Base-by-base conservation (phyloP, 805 yeast species). In the Teunomyces aglyptinius region DNA sequence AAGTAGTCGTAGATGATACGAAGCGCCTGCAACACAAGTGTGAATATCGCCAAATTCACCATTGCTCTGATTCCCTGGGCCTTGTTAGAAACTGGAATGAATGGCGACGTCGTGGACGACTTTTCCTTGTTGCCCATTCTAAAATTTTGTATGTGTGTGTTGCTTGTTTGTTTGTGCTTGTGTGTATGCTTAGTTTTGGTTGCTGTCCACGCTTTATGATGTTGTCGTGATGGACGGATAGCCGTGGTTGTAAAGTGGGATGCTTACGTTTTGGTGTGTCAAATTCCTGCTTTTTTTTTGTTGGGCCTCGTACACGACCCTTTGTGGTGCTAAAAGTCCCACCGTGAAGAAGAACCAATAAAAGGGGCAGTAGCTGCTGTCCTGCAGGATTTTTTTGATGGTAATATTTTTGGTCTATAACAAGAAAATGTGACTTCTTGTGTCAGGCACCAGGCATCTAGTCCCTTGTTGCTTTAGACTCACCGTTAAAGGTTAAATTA, bases 111-210 rank as follows among this genome's bases (percentile, higher is more conserved):
- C 18, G 39, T 36, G 24, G 39, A 19, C 15, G 39, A 36, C 39
- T 36, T 36, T n/a, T 36, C 39, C 27, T 36, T 36, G 28, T n/a
- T 22, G 39, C 28, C 39, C 39, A 36, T 36, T 31, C 16, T 28
- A 28, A 11, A 28, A 12, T 28, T 7, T 7, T n/a, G 10, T 6
- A n/a, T 15, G 15, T n/a, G 33, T 29, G 33, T 29, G 33, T n/a
- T 4, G n/a, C n/a, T 11, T 28, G 13, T 29, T 16, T 29, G 11
- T 5, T n/a, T 13, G 33, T 12, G 33, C 15, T 12, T 29, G 16
- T 13, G 16, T 31, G 33, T 13, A 18, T 31, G 18, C 13, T 13
- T 13, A 6, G 15, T 29, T 22, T 7, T 22, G 26, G 10, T 24
- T 24, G 26, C 11, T 24, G 7, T 24, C 11, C 26, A 24, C 26